These are phyloP conservation scores for Yarrowia porcina DNA, from an alignment of 805 yeast species.

Conservation along the genomic window DNA sequence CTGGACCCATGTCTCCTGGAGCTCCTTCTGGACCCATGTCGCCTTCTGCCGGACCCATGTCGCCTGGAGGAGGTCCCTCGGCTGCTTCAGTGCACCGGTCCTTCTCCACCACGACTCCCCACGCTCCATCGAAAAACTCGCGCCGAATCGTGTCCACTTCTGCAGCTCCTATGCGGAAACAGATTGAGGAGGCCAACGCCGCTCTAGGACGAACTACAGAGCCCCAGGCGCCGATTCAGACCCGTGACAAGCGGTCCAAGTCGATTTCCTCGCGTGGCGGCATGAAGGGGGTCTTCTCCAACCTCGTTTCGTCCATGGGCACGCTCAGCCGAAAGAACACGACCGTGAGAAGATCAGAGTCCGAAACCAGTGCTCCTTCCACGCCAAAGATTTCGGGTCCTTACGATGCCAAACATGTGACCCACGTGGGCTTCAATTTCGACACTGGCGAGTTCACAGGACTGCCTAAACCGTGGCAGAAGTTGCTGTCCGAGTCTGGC, in stretches of 20 bases:
- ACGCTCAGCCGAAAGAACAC: slow-evolving; percentile 13
- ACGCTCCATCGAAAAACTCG: neutral
- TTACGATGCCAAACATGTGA: slow-evolving; percentile 81
- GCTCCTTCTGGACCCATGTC: neutral
- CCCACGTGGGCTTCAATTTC: slow-evolving; percentile 90
- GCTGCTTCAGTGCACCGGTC: neutral
- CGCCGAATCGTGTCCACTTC: slow-evolving; percentile 20
- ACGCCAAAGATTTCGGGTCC: slow-evolving; percentile 75
- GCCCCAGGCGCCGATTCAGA: neutral
- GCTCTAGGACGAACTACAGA: neutral
- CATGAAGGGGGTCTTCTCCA: slow-evolving; percentile 17
- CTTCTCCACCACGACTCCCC: neutral
- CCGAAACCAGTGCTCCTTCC: neutral
- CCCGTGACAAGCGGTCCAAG: neutral
- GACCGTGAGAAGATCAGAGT: neutral
- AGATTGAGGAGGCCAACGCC: slow-evolving; percentile 19
- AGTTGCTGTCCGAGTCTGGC: slow-evolving; percentile 77
- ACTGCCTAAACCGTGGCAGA: slow-evolving; percentile 90
- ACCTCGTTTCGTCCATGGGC: slow-evolving; percentile 8
- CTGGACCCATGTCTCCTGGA: neutral
- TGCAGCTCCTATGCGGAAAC: slow-evolving; percentile 9
- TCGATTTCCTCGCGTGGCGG: neutral
- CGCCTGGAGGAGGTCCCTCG: neutral
- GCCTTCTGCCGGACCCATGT: neutral
- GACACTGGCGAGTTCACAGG: slow-evolving; percentile 87